Evolutionary conservation across 148 eudicot species (phyloP).

Genomic region (Cornus florida): DNA sequence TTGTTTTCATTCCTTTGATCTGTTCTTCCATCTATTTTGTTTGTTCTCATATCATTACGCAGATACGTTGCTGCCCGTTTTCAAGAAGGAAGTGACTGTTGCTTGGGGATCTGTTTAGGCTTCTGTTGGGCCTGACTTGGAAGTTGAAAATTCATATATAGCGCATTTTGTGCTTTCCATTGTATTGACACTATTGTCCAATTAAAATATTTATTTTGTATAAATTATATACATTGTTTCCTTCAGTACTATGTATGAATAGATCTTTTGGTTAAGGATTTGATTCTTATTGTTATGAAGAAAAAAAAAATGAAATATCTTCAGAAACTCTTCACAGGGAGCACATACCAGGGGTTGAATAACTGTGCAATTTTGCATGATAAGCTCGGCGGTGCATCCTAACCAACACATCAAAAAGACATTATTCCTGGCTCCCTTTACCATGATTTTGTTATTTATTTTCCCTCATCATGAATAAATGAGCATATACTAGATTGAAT

Average conservation of each 20-base stretch:
- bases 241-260: background rate
- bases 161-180: background rate
- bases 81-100: constrained; percentile 8
- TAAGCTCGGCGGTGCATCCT: too few species aligned
- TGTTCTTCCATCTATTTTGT: background rate
- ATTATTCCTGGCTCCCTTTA: too few species aligned
- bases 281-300: background rate
- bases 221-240: background rate
- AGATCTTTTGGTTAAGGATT: background rate
- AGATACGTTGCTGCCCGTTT: constrained; percentile 36
- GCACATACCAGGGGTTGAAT: too few species aligned
- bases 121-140: background rate
- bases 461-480: too few species aligned
- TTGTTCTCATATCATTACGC: constrained; percentile 10
- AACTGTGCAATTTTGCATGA: too few species aligned
- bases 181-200: background rate
- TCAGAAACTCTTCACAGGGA: too few species aligned
- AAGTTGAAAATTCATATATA: background rate
- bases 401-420: too few species aligned
- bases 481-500: too few species aligned
- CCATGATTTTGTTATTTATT: too few species aligned
- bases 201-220: background rate
- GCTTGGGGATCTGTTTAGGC: background rate
- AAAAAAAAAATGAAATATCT: background rate
- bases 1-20: background rate